Base-by-base conservation (phyloP, 495 filamentous ascomycete species). In the Cryomyces minteri region DNA sequence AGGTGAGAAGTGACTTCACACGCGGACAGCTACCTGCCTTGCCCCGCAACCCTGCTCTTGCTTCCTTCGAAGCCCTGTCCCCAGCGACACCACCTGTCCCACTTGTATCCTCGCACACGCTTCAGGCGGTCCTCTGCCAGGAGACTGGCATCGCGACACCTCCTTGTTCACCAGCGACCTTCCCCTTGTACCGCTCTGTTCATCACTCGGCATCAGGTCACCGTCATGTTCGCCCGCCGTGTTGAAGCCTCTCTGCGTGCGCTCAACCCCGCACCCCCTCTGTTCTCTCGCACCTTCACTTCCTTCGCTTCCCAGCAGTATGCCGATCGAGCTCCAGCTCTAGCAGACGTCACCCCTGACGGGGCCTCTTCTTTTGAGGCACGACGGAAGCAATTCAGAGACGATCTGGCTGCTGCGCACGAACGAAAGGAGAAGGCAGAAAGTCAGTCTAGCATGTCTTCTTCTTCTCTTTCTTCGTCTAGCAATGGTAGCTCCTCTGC, bases 301-400 rank as follows among this genome's bases (percentile, higher is more conserved):
- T 73, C 74, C 39, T 73, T 79, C 37, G 56, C 68, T 34, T 46
- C 65, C 46, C 55, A 63, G 51, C 67, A 48, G 25, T 28, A 47
- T n/a, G 43, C 45, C 6, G 59, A 70, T 50, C 71, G 72, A 44
- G 63, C 80, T 40, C 90, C 92, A n/a, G 76, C 80, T 30, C 70
- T 98, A 25, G 78, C 82, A 54, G 86, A 96, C 65, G 75, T 98
- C 60, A 77, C 77, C 12, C 72, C 77, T 34, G 69, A 79, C 43
- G 72, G 74, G 39, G 79, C 77, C 37, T 67, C 75, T 32, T 66
- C 71, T 32, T 98, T 94, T 72, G 80, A 80, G 58, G 67, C 72
- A 39, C 77, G 77, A 51, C 88, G 93, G 67, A 79, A 78, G 57
- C 72, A 80, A 56, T 98, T 94, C 67, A 80, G 90, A 55, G 79